Base-by-base conservation (phyloP, 805 yeast genomes). In the Saccharomycopsis sp. region DNA sequence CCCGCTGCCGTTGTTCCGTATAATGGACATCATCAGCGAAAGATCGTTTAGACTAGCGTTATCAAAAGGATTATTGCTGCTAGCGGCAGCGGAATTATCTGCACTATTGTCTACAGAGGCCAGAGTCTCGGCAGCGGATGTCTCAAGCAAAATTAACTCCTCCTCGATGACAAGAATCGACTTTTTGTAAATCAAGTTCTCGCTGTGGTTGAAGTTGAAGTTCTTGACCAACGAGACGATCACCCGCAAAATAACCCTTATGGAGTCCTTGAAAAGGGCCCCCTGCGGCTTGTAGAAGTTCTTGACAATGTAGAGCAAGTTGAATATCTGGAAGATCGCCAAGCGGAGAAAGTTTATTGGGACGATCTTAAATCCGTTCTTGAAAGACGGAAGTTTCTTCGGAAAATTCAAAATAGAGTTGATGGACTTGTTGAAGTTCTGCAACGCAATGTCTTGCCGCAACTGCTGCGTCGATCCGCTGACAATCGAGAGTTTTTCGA, bases 351-450 rank as follows among this genome's bases (percentile, higher is more conserved):
- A 9, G 40, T 56, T 34, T 4, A 59, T 20, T 20, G 62, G 62
- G 2, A 59, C n/a, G 2, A 56, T 15, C 14, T 54, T 53, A 24
- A 57, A 40, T 5, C 62, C 62, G 41, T 53, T 59, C 46, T 59
- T 59, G 34, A 59, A 59, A 1, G 55, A 51, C 1, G 40, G 7
- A 5, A 51, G 21, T 5, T 18, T 18, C 15, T 16, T 15, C 15
- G 51, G 46, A 23, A 44, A 46, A 15, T 50, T 18, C 46, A 9
- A 7, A 7, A 16, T 24, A 4, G 58, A 55, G 16, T 48, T 37
- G 3, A 55, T n/a, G 14, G 56, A 34, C 51, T 57, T 53, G 18
- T 3, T 15, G 14, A 50, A 24, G 23, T 37, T 44, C 21, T n/a
- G 41, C 18, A 24, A n/a, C 23, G 29, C 29, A 9, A 50, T 15